Evolutionary conservation across 2,329 filamentous ascomycete genomes (phyloP), one percentile per base, ranked within the genome.

Genomic region (Cercospora citrullina): DNA sequence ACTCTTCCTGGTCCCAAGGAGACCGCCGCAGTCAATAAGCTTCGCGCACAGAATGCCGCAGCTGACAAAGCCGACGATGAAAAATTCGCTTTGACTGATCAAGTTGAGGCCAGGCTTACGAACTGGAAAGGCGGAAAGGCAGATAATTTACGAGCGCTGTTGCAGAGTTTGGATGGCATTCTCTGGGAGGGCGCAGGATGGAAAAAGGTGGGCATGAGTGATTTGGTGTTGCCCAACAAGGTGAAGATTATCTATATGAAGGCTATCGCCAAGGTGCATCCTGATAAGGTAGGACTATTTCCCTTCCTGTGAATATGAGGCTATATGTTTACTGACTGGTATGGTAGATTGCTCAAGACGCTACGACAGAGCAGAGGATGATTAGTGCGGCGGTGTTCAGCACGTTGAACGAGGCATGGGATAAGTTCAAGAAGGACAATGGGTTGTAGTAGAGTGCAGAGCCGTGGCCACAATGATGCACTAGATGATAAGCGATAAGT

Each of bases 171-270:
- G 74, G 94, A 99, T 76, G 87, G 85, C 45, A 93, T 99, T 30
- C 85, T 99, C 30, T 99, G 95, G 95, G 89, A 92, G 71, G 90
- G 90, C 51, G 92, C 93, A 70, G 93, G 93, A 4, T 99, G 95
- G 95, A 97, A 97, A 84, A 97, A 96, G 83, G 90, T 98, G 66
- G 93, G 93, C 33, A 88, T 99, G 88, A 90, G 94, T 72, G 95
- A 99, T 82, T 80, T 99, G 73, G 91, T 99, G 63, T 87, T 97
- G 86, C 89, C 93, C 36, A 93, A 92, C 73, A 97, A 94, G 84
- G 95, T 98, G 79, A 99, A 99, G 87, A 90, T 99, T 72, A 85
- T 91, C 68, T 99, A 99, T 79, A 98, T 99, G 95, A 97, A 97
- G 87, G 95, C 94, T 5, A 98, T 99, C 85, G 92, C 90, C 10